Evolutionary conservation across 2,329 filamentous ascomycete species (phyloP), one percentile per base, ranked within the genome.

Genomic region (Chaetomium sp.): DNA sequence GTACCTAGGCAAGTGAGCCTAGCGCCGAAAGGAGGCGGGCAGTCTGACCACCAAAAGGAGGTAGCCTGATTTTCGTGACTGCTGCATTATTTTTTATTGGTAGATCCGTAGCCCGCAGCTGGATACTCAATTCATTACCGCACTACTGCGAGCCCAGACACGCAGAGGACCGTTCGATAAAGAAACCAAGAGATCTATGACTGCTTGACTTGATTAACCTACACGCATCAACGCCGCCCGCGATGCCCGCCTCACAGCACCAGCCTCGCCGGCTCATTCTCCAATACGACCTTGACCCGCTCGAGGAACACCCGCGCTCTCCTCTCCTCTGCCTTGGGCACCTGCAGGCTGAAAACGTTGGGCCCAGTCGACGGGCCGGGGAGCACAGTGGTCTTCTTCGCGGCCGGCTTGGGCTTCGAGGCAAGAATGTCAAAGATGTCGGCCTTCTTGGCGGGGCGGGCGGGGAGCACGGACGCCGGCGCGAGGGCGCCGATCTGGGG

Each of bases 351-450:
- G 75, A 98, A 96, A 0, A 93, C 80, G 75, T 96, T 96, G 62
- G 86, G 79, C 16, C 88, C 85, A 3, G 80, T 79, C 7, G 82
- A 82, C 13, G 85, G 72, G 5, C 82, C 81, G 3, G 82, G 79
- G 27, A 79, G 74, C 25, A 81, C 71, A 58, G 60, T 74, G 65
- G 73, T 64, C 68, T 72, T 75, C 68, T 70, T 74, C 23, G 59
- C 59, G 16, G 62, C 54, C 16, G 64, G 35, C 16, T 65, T 56
- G 13, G 67, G 61, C 55, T 68, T 64, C 31, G 72, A 67, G 19
- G 76, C 85, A 35, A 97, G 84, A 54, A 97, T 82, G 74, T 98
- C 95, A 71, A 97, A 88, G 59, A 98, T 88, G 75, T 98, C 93
- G 23, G 82, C 71, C 74, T 87, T 84, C 71, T 82, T 81, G n/a